Evolutionary conservation across 768 basidiomycete species (phyloP), one percentile per base, ranked within the genome.

Genomic region (Sarcodon sp.): DNA sequence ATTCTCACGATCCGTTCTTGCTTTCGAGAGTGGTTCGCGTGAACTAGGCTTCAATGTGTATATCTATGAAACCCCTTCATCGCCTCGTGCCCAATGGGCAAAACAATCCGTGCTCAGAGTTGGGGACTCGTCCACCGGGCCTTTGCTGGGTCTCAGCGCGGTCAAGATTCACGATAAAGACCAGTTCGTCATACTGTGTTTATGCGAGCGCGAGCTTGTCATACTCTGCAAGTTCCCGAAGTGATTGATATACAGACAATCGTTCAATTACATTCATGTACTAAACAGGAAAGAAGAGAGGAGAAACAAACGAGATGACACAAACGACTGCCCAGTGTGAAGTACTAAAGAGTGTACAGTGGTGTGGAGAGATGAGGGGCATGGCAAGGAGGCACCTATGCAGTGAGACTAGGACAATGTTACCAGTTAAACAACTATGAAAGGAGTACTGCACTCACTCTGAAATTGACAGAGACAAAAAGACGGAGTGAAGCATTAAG

Each of bases 31-130:
- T 50, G 88, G 86, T 9, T 59, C 72, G 1, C 64, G 68, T 33
- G 74, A 76, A 49, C 75, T 79, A 27, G 81, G 83, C 21, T 85
- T 86, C 2, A 94, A 97, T 55, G 71, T 88, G 18, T 96, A 92
- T 61, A 71, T 93, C 12, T 97, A 94, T 64, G 81, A 81, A 32
- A 69, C 74, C 10, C 66, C 79, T 1, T 35, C 49, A 11, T 57
- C 64, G 2, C 53, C 64, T 1, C 70, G 63, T 13, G 79, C 77
- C 44, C 70, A 69, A 45, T 79, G 72, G 71, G 87, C 85, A 8
- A 85, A 81, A 57, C 92, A 96, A 60, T 73, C 82, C 1, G 80
- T 96, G 21, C 65, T 96, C n/a, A 75, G 76, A 54, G 71, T 91
- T 9, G 79, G 77, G 11, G 81, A 79, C 50, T 81, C 77, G 2